Percentiles rank a stretch among this genome's conserved stretches.
Conservation (phyloP, 2,329 filamentous ascomycete genomes). For the Aurifilum marmelostoma region DNA sequence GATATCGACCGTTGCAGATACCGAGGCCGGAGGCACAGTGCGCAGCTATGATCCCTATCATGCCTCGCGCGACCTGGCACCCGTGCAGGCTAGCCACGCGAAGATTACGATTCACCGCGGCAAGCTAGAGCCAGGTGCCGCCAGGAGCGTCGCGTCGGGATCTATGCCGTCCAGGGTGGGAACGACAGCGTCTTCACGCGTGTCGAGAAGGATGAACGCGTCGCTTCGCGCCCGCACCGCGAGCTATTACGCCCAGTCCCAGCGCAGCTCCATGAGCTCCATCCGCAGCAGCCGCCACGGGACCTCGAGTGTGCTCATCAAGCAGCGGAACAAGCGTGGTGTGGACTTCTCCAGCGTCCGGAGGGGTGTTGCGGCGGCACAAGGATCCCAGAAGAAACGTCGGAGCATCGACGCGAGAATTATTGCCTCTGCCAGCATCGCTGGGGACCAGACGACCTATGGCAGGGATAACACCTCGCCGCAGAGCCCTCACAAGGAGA, state of each 20-base stretch:
- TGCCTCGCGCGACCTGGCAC: conserved; percentile 59
- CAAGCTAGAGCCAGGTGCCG: conserved; percentile 37
- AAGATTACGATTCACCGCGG: conserved; percentile 70
- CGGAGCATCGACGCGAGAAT: conserved; percentile 30
- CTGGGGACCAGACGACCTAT: conserved; percentile 36
- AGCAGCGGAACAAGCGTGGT: conserved; percentile 53
- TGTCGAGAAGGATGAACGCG: conserved; percentile 20
- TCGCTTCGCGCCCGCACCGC: conserved; percentile 20
- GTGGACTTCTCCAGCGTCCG: conserved; percentile 59
- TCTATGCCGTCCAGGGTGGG: conserved; percentile 32
- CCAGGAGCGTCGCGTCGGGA: conserved; percentile 41
- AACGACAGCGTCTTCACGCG: conserved; percentile 31
- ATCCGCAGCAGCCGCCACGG: conserved; percentile 51
- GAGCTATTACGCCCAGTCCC: too few species aligned
- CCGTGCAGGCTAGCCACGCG: conserved; percentile 59
- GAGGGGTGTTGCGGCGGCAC: conserved; percentile 38
- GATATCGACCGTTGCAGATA: conserved; percentile 63
- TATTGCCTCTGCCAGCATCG: conserved; percentile 35
- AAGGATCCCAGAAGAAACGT: conserved; percentile 18
- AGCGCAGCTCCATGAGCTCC: conserved; percentile 51
- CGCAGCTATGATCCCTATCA: conserved; percentile 85
- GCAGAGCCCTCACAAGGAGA: conserved; percentile 32
- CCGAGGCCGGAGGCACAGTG: conserved; percentile 50
- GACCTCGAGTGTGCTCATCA: conserved; percentile 47
- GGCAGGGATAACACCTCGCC: conserved; percentile 33